Evolutionary conservation across 345 rosid species (phyloP), one percentile per base, ranked within the genome.

Genomic region (Acer yangbiense): DNA sequence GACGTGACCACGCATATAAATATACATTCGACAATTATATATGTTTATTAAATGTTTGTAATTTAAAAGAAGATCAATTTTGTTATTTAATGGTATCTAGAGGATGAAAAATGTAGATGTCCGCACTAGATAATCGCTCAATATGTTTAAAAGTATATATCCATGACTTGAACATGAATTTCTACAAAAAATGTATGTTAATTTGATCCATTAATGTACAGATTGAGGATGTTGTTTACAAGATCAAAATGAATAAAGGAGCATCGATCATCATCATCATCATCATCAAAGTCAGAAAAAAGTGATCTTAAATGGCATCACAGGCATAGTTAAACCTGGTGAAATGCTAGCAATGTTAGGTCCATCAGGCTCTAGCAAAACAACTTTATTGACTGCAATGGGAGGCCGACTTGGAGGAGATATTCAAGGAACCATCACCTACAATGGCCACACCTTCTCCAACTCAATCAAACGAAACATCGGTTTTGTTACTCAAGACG

Each of bases 401-500:
- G 93, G 91, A 17, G 93, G 90, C n/a, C 78, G 82, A 16, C 78
- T 88, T 29, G 81, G 80, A 20, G 80, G 88, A 17, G 52, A 82
- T 61, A 80, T 87, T 23, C 73, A 74, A 9, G 93, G 91, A 39
- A 77, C 9, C 29, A 82, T 88, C 75, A 76, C 84, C 14, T 90
- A 85, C 85, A 90, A 90, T 60, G 83, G 82, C 69, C 79, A 84
- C 32, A 83, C 82, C 13, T 87, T 85, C 66, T 83, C 90, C 11
- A 85, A 71, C 55, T 54, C 63, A 16, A 84, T 88, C 69, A 87
- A 83, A 71, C 64, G 90, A 75, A 81, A 71, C 64, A 90, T 83
- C 0, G 94, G 90, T 20, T 90, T 90, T 29, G 94, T 90, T 57
- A 86, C 94, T 55, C 94, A 90, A 76, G 88, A 90, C 8, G 90